Conservation (phyloP, 1,284 basidiomycete genomes). For the Cryptococcus jaspeensis region DNA sequence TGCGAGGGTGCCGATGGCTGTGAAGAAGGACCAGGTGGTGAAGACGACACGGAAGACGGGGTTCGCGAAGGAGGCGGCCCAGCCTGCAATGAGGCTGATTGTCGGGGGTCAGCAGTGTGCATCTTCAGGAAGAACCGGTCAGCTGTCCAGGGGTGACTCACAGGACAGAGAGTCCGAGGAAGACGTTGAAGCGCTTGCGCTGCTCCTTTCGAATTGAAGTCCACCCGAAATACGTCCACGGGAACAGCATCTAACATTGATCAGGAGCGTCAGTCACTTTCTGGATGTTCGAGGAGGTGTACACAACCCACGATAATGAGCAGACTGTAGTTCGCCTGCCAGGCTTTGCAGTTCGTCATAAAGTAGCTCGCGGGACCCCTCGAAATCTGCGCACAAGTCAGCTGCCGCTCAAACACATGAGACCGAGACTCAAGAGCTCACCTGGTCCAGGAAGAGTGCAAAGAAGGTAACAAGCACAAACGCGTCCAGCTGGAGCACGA, state of each 20-base stretch:
- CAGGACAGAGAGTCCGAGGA: slow-evolving; percentile 61
- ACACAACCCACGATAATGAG: slow-evolving; percentile 52
- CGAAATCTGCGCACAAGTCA: slow-evolving; percentile 12
- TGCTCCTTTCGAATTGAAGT: slow-evolving; percentile 67
- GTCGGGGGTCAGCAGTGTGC: slow-evolving; percentile 40
- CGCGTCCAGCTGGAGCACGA: slow-evolving; percentile 67
- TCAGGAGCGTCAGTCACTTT: neutral
- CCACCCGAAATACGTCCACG: slow-evolving; percentile 71
- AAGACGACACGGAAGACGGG: slow-evolving; percentile 70
- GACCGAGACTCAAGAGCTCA: slow-evolving; percentile 61
- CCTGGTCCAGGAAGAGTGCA: slow-evolving; percentile 71
- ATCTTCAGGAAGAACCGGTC: no score
- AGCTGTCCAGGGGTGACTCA: slow-evolving; percentile 1
- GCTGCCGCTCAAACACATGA: slow-evolving; percentile 48
- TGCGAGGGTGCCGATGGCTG: slow-evolving; percentile 61
- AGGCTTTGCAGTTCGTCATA: slow-evolving; percentile 55
- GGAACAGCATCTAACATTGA: slow-evolving; percentile 56
- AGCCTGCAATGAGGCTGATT: slow-evolving; percentile 48
- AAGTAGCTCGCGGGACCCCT: slow-evolving; percentile 42
- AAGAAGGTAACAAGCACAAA: slow-evolving; percentile 72
- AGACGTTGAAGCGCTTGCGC: slow-evolving; percentile 60
- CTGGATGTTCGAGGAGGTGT: neutral
- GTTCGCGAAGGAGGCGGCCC: slow-evolving; percentile 68
- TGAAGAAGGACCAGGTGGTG: slow-evolving; percentile 69
- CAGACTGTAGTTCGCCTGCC: slow-evolving; percentile 60